These are phyloP conservation scores for Corrigiola litoralis DNA, from an alignment of 179 eudicot species.

Conservation along the genomic window DNA sequence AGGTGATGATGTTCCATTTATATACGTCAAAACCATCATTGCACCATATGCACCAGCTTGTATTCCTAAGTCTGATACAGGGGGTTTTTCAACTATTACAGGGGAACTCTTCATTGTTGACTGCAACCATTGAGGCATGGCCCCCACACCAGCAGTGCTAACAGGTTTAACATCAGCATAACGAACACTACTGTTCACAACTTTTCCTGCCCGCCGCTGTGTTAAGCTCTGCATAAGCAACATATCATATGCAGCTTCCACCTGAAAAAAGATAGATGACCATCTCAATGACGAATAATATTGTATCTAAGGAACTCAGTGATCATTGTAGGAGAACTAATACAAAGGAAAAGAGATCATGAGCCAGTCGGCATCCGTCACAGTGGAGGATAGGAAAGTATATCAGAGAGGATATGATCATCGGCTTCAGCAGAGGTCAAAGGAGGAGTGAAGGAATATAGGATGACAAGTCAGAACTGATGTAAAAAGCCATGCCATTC, in stretches of 20 bases:
- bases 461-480: too few relatives aligned
- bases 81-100: constrained; percentile 62
- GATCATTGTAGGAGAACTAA: neutral
- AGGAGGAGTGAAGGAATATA: too few relatives aligned
- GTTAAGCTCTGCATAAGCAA: constrained; percentile 93
- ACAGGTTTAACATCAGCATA: constrained; percentile 90
- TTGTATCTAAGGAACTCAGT: neutral
- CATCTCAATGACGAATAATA: neutral
- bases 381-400: too few relatives aligned
- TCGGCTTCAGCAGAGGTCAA: too few relatives aligned
- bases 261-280: constrained; percentile 38
- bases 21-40: constrained; percentile 68
- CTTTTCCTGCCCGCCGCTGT: constrained; percentile 91
- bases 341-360: neutral
- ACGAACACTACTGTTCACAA: constrained; percentile 62
- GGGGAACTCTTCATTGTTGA: constrained; percentile 52
- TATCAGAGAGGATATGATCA: too few relatives aligned
- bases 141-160: constrained; percentile 43
- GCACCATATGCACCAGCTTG: constrained; percentile 96
- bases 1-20: constrained; percentile 59
- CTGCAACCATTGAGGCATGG: constrained; percentile 88
- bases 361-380: too few relatives aligned
- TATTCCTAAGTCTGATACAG: constrained; percentile 62
- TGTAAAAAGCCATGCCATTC: too few relatives aligned
- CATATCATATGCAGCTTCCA: constrained; percentile 99